A percentile compares a stretch with the other conserved stretches of the same genome.
Evolutionary conservation across 352 stramenopile species (phyloP).

Genomic region (Blastocystis sp.): DNA sequence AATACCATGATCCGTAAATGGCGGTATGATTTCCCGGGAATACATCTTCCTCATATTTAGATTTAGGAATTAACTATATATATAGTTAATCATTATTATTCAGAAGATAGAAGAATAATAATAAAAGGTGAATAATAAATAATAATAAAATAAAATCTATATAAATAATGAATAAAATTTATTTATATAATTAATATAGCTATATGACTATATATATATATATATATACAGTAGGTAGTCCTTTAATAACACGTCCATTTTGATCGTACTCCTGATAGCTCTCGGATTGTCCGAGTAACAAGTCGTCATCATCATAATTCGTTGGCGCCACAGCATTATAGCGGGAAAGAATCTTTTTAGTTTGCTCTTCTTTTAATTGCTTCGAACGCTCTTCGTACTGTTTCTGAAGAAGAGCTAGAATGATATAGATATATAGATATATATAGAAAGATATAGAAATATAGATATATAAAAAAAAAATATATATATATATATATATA

Average conservation of each 20-base stretch:
- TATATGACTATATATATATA: no score
- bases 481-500: no score
- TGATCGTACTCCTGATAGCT: constrained; percentile 70
- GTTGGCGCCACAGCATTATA: constrained; percentile 79
- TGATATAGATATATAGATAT: no score
- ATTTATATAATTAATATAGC: no score
- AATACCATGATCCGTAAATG: constrained; percentile 93
- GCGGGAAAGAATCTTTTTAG: constrained; percentile 60
- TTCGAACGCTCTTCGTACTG: constrained; percentile 57
- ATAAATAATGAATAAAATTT: no score
- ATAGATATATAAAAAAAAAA: no score
- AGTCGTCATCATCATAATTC: constrained; percentile 55
- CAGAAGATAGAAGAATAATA: no score
- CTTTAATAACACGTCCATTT: constrained; percentile 60
- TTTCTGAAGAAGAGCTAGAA: constrained; percentile 79
- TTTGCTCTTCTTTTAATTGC: constrained; percentile 49
- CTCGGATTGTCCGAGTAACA: constrained; percentile 60
- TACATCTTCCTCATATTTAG: constrained; percentile 92
- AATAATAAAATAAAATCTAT: no score
- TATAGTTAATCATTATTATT: constrained; percentile 42
- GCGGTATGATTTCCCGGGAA: constrained; percentile 78
- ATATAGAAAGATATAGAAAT: no score
- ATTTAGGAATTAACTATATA: constrained; percentile 56
- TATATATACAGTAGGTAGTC: not conserved
- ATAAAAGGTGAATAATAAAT: no score